A percentile compares a stretch with the other conserved stretches of the same genome.
Conservation (phyloP, 371 early-diverging fungal genomes). For the Circinella umbellata region DNA sequence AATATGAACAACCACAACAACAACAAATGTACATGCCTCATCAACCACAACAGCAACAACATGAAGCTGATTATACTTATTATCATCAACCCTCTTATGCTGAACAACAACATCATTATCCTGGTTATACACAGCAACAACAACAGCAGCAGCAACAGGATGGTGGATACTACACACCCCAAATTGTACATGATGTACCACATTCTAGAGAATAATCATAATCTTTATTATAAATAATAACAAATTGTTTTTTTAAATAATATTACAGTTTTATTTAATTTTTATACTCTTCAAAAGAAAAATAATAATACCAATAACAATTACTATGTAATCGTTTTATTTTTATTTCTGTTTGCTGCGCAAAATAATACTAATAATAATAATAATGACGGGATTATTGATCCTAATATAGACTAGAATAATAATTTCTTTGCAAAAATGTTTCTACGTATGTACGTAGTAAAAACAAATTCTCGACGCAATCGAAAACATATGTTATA, state of each 20-base stretch:
- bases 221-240: background rate
- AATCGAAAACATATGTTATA: too few relatives aligned
- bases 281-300: background rate
- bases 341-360: too few relatives aligned
- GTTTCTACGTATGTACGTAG: too few relatives aligned
- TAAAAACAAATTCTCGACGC: too few relatives aligned
- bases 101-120: slow-evolving; percentile 1
- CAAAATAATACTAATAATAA: too few relatives aligned
- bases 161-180: slow-evolving; percentile 15
- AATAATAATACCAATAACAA: too few relatives aligned
- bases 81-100: slow-evolving; percentile 10
- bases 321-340: too few relatives aligned
- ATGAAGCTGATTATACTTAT: slow-evolving; percentile 12
- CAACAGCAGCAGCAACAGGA: background rate
- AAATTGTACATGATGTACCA: slow-evolving; percentile 21
- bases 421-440: too few relatives aligned
- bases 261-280: background rate
- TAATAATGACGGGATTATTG: too few relatives aligned
- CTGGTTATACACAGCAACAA: slow-evolving; percentile 2
- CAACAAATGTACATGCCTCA: slow-evolving; percentile 3
- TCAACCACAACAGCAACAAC: background rate
- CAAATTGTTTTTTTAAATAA: background rate
- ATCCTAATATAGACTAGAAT: too few relatives aligned
- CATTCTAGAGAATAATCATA: slow-evolving; percentile 19
- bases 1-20: slow-evolving; percentile 7